Conservation (phyloP, 495 filamentous ascomycete species). For the Hyaloscypha hepaticicola region DNA sequence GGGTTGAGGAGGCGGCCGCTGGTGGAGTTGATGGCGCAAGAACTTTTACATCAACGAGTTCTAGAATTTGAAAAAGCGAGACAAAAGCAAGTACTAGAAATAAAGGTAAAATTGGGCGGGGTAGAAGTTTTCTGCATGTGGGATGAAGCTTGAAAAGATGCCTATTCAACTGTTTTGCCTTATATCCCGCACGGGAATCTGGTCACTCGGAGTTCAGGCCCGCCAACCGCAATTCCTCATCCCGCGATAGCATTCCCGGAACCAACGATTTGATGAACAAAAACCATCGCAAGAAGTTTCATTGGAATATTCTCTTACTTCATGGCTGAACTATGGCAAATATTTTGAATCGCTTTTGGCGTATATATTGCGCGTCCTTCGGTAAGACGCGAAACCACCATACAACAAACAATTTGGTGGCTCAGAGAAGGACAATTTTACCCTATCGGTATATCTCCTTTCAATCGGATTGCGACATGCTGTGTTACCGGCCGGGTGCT, state of each 20-base stretch:
- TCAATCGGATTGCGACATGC: not conserved
- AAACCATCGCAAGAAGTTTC: not conserved
- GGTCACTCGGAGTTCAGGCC: conserved; percentile 5
- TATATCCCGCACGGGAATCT: conserved; percentile 5
- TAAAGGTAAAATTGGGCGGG: not conserved
- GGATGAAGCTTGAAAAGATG: not conserved
- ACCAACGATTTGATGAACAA: not conserved
- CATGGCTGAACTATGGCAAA: not conserved
- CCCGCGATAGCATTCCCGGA: not conserved
- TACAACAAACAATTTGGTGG: not conserved
- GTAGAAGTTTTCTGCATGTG: not conserved
- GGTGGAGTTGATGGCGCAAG: too few species aligned
- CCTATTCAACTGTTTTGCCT: not conserved
- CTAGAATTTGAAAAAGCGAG: not conserved
- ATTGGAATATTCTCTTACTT: not conserved
- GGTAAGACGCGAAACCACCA: not conserved
- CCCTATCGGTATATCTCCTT: not conserved
- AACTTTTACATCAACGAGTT: too few species aligned
- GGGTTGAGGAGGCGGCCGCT: not conserved
- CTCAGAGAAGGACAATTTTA: not conserved
- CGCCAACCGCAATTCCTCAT: not conserved
- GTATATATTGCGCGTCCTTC: not conserved
- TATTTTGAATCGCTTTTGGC: conserved; percentile 1
- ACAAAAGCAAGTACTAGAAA: not conserved
- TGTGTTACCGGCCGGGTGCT: not conserved